Conservation (phyloP, 2,329 filamentous ascomycete species). For the Fusarium compactum region DNA sequence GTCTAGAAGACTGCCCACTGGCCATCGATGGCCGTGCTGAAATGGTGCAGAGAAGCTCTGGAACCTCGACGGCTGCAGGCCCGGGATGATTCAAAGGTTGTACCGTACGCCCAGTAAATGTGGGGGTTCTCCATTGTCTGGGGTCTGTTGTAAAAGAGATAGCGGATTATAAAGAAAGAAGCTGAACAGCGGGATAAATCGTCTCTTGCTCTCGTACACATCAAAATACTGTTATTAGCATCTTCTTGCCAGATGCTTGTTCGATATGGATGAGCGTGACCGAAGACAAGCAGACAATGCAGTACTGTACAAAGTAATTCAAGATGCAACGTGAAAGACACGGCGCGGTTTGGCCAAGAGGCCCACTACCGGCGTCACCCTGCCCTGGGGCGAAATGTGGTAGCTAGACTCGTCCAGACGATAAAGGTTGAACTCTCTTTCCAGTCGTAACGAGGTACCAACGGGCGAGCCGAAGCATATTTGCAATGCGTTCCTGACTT, state of each 20-base stretch:
- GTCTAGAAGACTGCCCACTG: slow-evolving; percentile 14
- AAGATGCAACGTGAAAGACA: slow-evolving; percentile 30
- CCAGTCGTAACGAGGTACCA: slow-evolving; percentile 19
- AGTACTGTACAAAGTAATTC: slow-evolving; percentile 14
- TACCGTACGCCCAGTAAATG: slow-evolving; percentile 28
- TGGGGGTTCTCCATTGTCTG: slow-evolving; percentile 30
- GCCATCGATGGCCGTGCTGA: slow-evolving; percentile 12
- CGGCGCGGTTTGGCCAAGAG: slow-evolving; percentile 40
- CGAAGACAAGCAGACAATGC: background rate
- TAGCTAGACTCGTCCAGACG: slow-evolving; percentile 24
- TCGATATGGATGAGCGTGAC: slow-evolving; percentile 8
- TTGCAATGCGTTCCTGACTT: slow-evolving; percentile 33
- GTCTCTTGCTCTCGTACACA: background rate
- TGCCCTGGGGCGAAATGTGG: slow-evolving; percentile 35
- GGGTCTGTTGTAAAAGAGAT: slow-evolving; percentile 25
- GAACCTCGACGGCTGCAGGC: slow-evolving; percentile 35
- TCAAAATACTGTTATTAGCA: background rate
- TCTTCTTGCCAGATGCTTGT: background rate
- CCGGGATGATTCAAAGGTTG: slow-evolving; percentile 33
- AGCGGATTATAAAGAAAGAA: slow-evolving; percentile 2
- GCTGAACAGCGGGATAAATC: background rate
- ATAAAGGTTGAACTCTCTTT: slow-evolving; percentile 38
- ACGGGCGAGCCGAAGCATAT: slow-evolving; percentile 20
- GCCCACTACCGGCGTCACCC: slow-evolving; percentile 39
- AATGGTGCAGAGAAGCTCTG: slow-evolving; percentile 40